These are phyloP conservation scores for Artemisia annua DNA, from an alignment of 129 eudicot species.

Conservation along the genomic window DNA sequence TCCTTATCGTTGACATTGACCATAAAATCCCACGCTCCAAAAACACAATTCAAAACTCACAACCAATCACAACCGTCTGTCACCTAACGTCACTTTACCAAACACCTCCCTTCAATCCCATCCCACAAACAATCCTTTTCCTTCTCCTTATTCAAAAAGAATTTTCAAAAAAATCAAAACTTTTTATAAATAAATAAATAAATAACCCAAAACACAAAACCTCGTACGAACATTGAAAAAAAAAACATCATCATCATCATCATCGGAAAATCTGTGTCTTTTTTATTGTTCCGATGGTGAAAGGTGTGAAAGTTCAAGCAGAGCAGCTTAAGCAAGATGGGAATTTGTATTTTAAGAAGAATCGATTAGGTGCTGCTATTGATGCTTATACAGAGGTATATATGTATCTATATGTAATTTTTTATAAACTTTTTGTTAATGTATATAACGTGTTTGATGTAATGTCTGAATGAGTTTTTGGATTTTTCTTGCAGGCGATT, in stretches of 20 bases:
- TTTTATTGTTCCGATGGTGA: slow-evolving; percentile 14
- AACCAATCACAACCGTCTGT: neutral
- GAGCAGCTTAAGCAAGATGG: slow-evolving; percentile 76
- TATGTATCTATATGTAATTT: neutral
- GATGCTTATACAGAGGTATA: slow-evolving; percentile 92
- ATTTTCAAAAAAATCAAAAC: too few species aligned
- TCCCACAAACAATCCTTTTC: neutral
- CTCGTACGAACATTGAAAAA: too few species aligned
- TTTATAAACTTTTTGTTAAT: neutral
- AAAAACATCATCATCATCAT: too few species aligned
- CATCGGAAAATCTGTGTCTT: neutral
- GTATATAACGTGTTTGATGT: slow-evolving; percentile 16
- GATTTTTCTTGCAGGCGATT: slow-evolving; percentile 62
- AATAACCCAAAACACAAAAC: too few species aligned
- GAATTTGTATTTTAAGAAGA: slow-evolving; percentile 56
- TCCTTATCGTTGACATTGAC: too few species aligned
- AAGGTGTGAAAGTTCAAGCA: slow-evolving; percentile 51
- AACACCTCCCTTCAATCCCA: neutral
- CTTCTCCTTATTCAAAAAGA: too few species aligned
- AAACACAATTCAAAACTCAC: neutral
- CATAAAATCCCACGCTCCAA: too few species aligned
- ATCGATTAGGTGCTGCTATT: slow-evolving; percentile 78
- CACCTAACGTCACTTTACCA: neutral
- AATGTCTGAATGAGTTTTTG: slow-evolving; percentile 12
- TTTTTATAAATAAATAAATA: neutral